A percentile compares a stretch with the other conserved stretches of the same genome.
Conservation (phyloP, 768 basidiomycete species). For the Strobilomyces confusus region DNA sequence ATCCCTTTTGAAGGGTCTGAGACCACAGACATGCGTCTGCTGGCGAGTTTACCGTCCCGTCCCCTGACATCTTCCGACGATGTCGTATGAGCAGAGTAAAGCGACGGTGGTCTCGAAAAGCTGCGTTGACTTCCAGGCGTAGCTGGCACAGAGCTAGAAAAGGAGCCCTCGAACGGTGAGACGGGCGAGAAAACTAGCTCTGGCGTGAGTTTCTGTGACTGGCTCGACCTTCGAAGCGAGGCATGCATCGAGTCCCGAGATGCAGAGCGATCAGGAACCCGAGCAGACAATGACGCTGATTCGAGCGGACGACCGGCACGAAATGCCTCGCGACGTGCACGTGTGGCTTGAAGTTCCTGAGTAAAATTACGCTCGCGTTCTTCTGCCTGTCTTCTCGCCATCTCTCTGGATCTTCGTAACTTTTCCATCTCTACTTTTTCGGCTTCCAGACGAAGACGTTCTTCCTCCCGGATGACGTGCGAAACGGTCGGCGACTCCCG, state of each 20-base stretch:
- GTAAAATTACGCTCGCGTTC: slow-evolving; percentile 52
- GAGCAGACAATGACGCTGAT: slow-evolving; percentile 18
- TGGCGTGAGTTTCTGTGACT: slow-evolving; percentile 43
- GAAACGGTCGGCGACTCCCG: slow-evolving; percentile 3
- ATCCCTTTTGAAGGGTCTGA: slow-evolving; percentile 32
- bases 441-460: slow-evolving; percentile 42
- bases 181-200: slow-evolving; percentile 38
- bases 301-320: slow-evolving; percentile 41
- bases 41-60: slow-evolving; percentile 34
- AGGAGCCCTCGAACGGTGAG: slow-evolving; percentile 41
- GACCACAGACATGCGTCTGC: slow-evolving; percentile 41
- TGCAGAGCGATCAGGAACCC: slow-evolving; percentile 32
- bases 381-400: slow-evolving; percentile 36
- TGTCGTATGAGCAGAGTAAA: slow-evolving; percentile 49
- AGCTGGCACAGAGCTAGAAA: slow-evolving; percentile 44
- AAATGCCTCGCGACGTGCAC: slow-evolving; percentile 55
- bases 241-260: slow-evolving; percentile 36
- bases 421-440: slow-evolving; percentile 47
- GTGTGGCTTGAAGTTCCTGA: slow-evolving; percentile 59
- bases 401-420: slow-evolving; percentile 42
- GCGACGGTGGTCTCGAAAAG: slow-evolving; percentile 51
- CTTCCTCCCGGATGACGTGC: slow-evolving; percentile 36
- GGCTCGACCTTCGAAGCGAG: slow-evolving; percentile 24
- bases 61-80: slow-evolving; percentile 56
- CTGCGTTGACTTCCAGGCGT: slow-evolving; percentile 35